Base-by-base conservation (phyloP, 768 basidiomycete species). In the Cubamyces lactineus region DNA sequence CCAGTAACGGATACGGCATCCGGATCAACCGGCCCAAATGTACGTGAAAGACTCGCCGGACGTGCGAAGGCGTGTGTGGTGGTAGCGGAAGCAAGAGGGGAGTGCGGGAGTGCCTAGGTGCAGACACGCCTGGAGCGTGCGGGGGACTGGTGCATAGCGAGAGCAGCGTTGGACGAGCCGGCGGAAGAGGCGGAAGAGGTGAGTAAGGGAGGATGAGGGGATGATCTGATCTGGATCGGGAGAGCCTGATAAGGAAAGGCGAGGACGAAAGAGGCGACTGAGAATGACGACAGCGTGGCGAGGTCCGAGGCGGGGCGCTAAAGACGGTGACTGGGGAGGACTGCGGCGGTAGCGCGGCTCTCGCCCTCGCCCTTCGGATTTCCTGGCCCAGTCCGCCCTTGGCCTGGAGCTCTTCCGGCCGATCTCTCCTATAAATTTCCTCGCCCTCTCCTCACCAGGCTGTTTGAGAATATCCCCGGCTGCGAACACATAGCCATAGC, bases 161-260 rank as follows among this genome's bases (percentile, higher is more conserved):
- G 42, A n/a, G 41, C 4, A 42, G 11, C 41, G 2, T 12, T 42
- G 12, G 41, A 43, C 1, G 42, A 43, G 42, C 19, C 42, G 17
- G 19, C 17, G 42, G 19, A 40, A 38, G 23, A 16, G 51, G 23
- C 42, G 59, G n/a, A 30, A 5, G 52, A 3, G 52, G 52, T 40
- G n/a, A 38, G 40, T 21, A 12, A 13, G 5, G 40, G 46, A 21
- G 13, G 47, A 28, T 17, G 23, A 19, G 34, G 6, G 24, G 43
- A 45, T 45, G 57, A 59, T 54, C 57, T 43, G 53, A 64, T 64
- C 62, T 62, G 5, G 61, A 62, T 57, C 61, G 23, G 48, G 17
- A 24, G 21, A 19, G 38, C 56, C 56, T 40, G 56, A 57, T 57
- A 49, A 49, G 56, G 54, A 6, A 54, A 43, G 52, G 17, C 7